Evolutionary conservation across 192 early-diverging fungal genomes (phyloP).

Genomic region (Kickxella alabastrina): DNA sequence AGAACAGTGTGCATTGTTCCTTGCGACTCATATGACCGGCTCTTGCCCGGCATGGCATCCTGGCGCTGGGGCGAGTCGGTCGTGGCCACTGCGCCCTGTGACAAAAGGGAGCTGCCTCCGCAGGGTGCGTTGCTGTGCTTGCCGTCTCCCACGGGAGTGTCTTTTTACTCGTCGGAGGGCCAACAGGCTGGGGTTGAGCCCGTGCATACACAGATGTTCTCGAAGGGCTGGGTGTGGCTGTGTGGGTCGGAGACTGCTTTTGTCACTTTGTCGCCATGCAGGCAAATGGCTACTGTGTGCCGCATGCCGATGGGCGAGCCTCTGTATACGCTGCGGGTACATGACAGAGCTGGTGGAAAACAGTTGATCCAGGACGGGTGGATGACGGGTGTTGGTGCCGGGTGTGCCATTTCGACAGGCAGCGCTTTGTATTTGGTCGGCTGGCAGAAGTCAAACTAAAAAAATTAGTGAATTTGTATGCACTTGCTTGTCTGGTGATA

Average conservation of each 20-base stretch:
- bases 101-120: conserved; percentile 8
- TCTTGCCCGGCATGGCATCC: conserved; percentile 9
- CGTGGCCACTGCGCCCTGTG: conserved; percentile 6
- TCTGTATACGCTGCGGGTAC: conserved; percentile 7
- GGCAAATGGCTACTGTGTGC: conserved; percentile 24
- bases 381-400: conserved; percentile 8
- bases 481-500: background rate
- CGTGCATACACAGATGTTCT: conserved; percentile 6
- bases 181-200: background rate
- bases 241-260: conserved; percentile 23
- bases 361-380: conserved; percentile 31
- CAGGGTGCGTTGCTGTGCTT: conserved; percentile 18
- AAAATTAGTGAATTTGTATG: background rate
- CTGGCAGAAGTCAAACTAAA: background rate
- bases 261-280: conserved; percentile 25
- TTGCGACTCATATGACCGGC: background rate
- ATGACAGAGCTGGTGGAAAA: background rate
- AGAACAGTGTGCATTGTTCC: background rate
- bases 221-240: conserved; percentile 39
- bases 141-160: conserved; percentile 19
- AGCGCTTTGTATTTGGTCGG: background rate
- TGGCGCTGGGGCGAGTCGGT: conserved; percentile 45
- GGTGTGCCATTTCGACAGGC: conserved; percentile 21
- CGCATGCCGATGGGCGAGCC: conserved; percentile 28
- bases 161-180: conserved; percentile 15